Conservation (phyloP, 2,329 filamentous ascomycete genomes). For the Colletotrichum brevisporum region DNA sequence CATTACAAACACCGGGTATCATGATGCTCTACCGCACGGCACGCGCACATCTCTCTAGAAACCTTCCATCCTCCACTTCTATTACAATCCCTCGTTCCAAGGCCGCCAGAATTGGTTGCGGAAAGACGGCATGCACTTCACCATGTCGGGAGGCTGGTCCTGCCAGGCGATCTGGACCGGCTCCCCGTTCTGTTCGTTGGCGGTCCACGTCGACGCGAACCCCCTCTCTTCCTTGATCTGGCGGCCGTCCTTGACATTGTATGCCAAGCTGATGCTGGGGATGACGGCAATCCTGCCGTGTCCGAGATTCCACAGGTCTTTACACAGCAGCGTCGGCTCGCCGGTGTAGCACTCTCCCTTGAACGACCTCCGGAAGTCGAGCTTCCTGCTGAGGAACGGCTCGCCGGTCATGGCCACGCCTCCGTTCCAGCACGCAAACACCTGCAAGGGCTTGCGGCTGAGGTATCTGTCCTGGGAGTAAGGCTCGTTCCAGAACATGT, state of each 20-base stretch:
- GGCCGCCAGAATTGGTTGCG: conserved; percentile 58
- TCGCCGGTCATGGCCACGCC: conserved; percentile 62
- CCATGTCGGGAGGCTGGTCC: conserved; percentile 57
- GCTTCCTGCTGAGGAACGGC: conserved; percentile 58
- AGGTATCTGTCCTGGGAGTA: conserved; percentile 52
- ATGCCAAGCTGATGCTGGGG: conserved; percentile 69
- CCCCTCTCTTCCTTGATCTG: conserved; percentile 66
- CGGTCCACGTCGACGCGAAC: conserved; percentile 50
- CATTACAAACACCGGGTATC: conserved; percentile 22
- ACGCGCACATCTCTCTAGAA: not conserved
- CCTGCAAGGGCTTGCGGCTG: conserved; percentile 65
- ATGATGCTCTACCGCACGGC: conserved; percentile 21
- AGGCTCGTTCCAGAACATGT: conserved; percentile 67
- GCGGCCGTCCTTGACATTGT: conserved; percentile 60
- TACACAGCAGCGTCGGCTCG: conserved; percentile 69
- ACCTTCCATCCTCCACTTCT: not conserved
- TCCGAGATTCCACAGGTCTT: conserved; percentile 68
- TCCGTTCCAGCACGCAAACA: conserved; percentile 74
- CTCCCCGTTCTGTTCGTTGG: conserved; percentile 41
- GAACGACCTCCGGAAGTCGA: conserved; percentile 57
- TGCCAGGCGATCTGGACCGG: conserved; percentile 58
- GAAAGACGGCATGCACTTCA: conserved; percentile 64
- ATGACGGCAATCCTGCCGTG: conserved; percentile 68
- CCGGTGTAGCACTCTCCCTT: conserved; percentile 65
- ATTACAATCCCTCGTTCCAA: conserved; percentile 53